phyloP scores from a whole-genome alignment of 2,329 filamentous ascomycete species.

The Aspergillus sp. region DNA sequence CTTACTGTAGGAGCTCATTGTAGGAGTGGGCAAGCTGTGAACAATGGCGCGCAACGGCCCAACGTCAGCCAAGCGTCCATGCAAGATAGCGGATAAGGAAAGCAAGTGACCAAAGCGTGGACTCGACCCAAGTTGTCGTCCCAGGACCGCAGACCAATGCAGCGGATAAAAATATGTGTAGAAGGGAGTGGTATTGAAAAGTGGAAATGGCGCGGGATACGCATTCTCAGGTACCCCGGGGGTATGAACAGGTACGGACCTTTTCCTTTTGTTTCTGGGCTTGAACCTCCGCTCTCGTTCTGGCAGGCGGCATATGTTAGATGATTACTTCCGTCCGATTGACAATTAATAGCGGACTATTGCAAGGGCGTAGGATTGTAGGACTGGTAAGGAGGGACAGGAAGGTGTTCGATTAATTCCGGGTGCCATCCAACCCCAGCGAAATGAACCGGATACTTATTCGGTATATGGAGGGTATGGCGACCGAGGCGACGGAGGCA shows the following conservation, averaged over 20 bases:
- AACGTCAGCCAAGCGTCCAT: conserved; percentile 13
- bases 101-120: background rate
- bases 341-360: background rate
- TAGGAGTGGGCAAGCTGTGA: conserved; percentile 89
- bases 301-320: conserved; percentile 39
- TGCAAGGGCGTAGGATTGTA: too few relatives aligned
- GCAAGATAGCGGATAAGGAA: background rate
- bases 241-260: conserved; percentile 29
- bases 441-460: conserved; percentile 1
- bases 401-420: conserved; percentile 5
- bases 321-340: conserved; percentile 17
- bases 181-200: too few relatives aligned
- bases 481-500: conserved; percentile 7
- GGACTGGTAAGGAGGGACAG: too few relatives aligned
- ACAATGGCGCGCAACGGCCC: background rate
- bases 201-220: background rate
- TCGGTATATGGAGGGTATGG: background rate
- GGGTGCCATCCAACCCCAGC: conserved; percentile 16
- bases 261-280: conserved; percentile 55
- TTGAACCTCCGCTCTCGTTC: conserved; percentile 47
- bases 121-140: background rate
- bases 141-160: too few relatives aligned
- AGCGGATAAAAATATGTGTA: too few relatives aligned
- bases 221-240: background rate
- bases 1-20: conserved; percentile 89